Percentiles rank a stretch among this genome's conserved stretches.
Evolutionary conservation across 2,329 filamentous ascomycete species (phyloP).

Genomic region (Zymoseptoria ardabiliae): DNA sequence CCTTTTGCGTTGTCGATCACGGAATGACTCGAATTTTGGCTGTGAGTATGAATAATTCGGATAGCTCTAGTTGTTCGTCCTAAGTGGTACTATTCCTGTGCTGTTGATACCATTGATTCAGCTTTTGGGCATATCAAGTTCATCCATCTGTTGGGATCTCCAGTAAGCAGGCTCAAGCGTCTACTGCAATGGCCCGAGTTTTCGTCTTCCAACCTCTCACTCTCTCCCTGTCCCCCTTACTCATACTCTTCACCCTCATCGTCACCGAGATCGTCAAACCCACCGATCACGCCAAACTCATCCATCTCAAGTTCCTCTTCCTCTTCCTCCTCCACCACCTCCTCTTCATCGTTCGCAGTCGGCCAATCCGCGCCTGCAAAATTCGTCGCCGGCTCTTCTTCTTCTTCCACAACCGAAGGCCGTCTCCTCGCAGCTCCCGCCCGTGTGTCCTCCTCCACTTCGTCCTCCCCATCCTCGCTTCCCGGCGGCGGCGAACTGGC

Average conservation of each 20-base stretch:
- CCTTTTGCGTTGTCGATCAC: too few species aligned
- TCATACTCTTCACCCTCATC: constrained; percentile 11
- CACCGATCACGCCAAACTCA: constrained; percentile 10
- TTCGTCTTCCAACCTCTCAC: neutral
- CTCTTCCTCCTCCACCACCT: constrained; percentile 12
- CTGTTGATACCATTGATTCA: too few species aligned
- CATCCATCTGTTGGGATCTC: too few species aligned
- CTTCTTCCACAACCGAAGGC: constrained; percentile 2
- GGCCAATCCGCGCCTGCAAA: constrained; percentile 4
- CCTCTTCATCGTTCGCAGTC: constrained; percentile 3
- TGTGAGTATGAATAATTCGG: too few species aligned
- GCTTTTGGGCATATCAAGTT: too few species aligned
- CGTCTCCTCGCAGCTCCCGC: neutral
- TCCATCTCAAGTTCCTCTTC: constrained; percentile 10
- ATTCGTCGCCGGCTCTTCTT: constrained; percentile 5
- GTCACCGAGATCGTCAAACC: constrained; percentile 7
- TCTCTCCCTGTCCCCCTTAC: neutral
- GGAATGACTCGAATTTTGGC: too few species aligned
- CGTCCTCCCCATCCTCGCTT: constrained; percentile 3
- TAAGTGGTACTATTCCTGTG: too few species aligned
- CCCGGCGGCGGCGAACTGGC: neutral
- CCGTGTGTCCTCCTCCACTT: constrained; percentile 2
- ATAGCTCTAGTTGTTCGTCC: too few species aligned
- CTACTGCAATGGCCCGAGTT: neutral
- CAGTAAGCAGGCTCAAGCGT: neutral